Conservation (phyloP, 768 basidiomycete species). For the Grammothele lineata region DNA sequence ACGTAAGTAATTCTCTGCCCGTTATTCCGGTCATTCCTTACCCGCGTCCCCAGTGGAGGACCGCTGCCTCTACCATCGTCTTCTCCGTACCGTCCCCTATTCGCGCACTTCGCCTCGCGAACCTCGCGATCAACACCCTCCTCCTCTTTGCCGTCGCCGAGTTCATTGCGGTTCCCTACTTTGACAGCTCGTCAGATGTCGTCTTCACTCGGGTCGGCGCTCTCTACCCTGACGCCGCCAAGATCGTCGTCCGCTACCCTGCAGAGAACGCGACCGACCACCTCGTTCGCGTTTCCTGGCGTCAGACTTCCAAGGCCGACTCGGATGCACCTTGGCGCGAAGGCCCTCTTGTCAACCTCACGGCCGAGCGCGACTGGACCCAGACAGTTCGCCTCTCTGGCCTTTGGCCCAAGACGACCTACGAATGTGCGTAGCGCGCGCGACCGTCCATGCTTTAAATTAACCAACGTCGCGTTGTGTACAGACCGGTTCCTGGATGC, state of each 20-base stretch:
- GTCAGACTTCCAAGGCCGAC: conserved; percentile 24
- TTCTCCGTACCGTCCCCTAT: conserved; percentile 31
- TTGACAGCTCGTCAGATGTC: conserved; percentile 51
- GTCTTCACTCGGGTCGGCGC: conserved; percentile 69
- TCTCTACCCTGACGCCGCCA: conserved; percentile 58
- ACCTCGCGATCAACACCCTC: conserved; percentile 36
- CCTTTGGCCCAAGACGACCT: conserved; percentile 66
- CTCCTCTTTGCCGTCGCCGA: conserved; percentile 40
- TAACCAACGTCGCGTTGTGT: not conserved
- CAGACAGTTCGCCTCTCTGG: conserved; percentile 46
- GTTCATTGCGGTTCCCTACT: conserved; percentile 48
- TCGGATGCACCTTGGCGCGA: conserved; percentile 39
- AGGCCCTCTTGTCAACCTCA: conserved; percentile 47
- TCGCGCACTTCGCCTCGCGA: conserved; percentile 18
- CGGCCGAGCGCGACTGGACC: conserved; percentile 52
- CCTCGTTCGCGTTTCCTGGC: conserved; percentile 42
- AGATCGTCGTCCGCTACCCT: conserved; percentile 62
- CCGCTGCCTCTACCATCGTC: conserved; percentile 20
- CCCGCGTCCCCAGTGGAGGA: conserved; percentile 2
- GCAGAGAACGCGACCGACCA: conserved; percentile 28
- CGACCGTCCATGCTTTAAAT: not conserved
- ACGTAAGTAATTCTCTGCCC: conserved; percentile 5
- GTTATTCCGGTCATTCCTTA: conserved; percentile 19
- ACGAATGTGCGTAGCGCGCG: conserved; percentile 66
- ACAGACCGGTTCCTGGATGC: conserved; percentile 39